Conservation (phyloP, 2,329 filamentous ascomycete genomes). For the Curvularia eragrostidis region DNA sequence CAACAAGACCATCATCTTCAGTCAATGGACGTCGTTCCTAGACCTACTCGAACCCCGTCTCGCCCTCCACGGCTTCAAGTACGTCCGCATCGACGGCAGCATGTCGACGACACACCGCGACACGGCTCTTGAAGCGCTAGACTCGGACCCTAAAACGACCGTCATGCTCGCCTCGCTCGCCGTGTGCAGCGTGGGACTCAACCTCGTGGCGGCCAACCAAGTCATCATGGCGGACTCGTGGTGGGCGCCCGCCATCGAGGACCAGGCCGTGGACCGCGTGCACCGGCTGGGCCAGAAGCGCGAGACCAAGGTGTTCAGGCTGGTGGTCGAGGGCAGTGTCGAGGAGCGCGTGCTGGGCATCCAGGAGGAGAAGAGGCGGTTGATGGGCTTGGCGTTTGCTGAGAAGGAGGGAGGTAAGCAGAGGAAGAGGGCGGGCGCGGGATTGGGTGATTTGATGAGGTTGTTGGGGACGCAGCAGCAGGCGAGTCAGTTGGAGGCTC, state of each 20-base stretch:
- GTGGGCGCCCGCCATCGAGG: conserved; percentile 92
- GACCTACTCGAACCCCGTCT: conserved; percentile 75
- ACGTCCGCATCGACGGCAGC: conserved; percentile 78
- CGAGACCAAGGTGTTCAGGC: conserved; percentile 77
- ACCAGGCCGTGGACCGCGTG: conserved; percentile 88
- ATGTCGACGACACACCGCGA: conserved; percentile 78
- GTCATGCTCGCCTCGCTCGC: conserved; percentile 82
- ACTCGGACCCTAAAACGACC: conserved; percentile 69
- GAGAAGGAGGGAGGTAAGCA: conserved; percentile 70
- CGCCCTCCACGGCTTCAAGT: conserved; percentile 64
- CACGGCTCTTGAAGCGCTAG: conserved; percentile 70
- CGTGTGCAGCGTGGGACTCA: conserved; percentile 85
- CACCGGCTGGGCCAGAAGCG: conserved; percentile 84
- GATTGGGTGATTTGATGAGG: conserved; percentile 53
- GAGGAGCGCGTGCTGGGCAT: conserved; percentile 82
- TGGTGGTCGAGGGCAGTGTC: conserved; percentile 80
- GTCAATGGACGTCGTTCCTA: conserved; percentile 78
- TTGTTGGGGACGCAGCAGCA: conserved; percentile 41
- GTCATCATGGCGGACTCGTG: conserved; percentile 84
- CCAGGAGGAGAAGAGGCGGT: conserved; percentile 77
- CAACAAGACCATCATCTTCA: conserved; percentile 77
- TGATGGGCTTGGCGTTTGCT: conserved; percentile 80
- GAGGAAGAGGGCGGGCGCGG: conserved; percentile 53
- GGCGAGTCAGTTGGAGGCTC: conserved; percentile 7
- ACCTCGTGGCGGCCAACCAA: conserved; percentile 84